phyloP scores from a whole-genome alignment of 2,329 filamentous ascomycete species.

The Helicocarpus griseus region DNA sequence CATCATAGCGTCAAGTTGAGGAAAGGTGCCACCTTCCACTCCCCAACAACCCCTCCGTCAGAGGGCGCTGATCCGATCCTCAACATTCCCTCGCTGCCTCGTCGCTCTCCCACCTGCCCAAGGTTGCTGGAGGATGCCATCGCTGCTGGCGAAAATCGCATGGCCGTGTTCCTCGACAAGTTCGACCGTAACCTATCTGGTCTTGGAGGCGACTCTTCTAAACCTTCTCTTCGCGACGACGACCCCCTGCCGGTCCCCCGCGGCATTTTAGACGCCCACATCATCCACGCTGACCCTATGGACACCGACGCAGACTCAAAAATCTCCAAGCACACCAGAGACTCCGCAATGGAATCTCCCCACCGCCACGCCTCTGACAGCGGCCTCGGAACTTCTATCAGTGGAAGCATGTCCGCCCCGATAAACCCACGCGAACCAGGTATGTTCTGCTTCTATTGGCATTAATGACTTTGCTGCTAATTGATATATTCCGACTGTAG shows the following conservation, averaged over 20 bases:
- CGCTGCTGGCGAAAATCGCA: conserved; percentile 58
- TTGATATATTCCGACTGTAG: conserved; percentile 7
- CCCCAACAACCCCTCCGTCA: conserved; percentile 32
- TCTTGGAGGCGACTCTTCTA: conserved; percentile 22
- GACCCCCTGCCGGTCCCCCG: conserved; percentile 52
- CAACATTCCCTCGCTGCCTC: conserved; percentile 42
- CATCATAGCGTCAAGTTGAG: conserved; percentile 47
- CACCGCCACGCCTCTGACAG: conserved; percentile 74
- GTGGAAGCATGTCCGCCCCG: conserved; percentile 38
- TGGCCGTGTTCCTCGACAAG: conserved; percentile 54
- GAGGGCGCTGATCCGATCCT: conserved; percentile 33
- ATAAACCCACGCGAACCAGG: conserved; percentile 39
- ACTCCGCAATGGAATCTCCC: conserved; percentile 39
- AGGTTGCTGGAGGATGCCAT: conserved; percentile 57
- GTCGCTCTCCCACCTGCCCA: conserved; percentile 54
- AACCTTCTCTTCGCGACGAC: conserved; percentile 29
- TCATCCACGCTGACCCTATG: conserved; percentile 35
- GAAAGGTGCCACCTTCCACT: conserved; percentile 59
- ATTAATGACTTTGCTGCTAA: conserved; percentile 9
- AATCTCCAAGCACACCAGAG: conserved; percentile 20
- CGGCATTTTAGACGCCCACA: conserved; percentile 48
- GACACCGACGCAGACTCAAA: conserved; percentile 21
- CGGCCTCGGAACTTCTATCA: conserved; percentile 74
- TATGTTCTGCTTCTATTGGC: conserved; percentile 34
- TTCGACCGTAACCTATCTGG: conserved; percentile 55